Evolutionary conservation across 495 filamentous ascomycete species (phyloP).

Genomic region (Thozetella sp.): DNA sequence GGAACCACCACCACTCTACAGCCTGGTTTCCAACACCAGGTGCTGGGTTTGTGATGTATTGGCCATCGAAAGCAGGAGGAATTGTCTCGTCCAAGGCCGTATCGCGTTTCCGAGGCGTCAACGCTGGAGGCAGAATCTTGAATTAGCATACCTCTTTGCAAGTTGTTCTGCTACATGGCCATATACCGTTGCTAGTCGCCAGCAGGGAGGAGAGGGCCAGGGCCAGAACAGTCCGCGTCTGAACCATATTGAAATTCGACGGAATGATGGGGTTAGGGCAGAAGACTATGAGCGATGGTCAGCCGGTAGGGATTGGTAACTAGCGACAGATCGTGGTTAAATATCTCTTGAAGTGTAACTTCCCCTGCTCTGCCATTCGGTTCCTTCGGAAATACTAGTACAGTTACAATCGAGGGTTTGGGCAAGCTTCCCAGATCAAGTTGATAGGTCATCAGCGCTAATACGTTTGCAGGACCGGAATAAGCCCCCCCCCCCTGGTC

Average conservation of each 20-base stretch:
- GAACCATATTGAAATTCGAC: background rate
- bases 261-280: background rate
- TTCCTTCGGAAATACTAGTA: too few relatives aligned
- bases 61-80: background rate
- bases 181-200: background rate
- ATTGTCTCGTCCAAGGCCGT: background rate
- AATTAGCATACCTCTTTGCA: background rate
- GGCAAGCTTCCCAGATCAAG: too few relatives aligned
- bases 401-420: too few relatives aligned
- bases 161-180: background rate
- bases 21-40: background rate
- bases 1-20: background rate
- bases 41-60: background rate
- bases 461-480: too few relatives aligned
- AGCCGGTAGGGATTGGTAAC: too few relatives aligned
- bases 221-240: background rate
- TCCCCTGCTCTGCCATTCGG: too few relatives aligned
- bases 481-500: too few relatives aligned
- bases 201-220: background rate
- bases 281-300: too few relatives aligned
- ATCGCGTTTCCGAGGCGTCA: background rate
- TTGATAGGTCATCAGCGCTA: too few relatives aligned
- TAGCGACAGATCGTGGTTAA: too few relatives aligned
- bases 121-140: background rate
- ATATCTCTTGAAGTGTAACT: too few relatives aligned